Conservation (phyloP, 2,329 filamentous ascomycete genomes). For the Fusarium sp. region DNA sequence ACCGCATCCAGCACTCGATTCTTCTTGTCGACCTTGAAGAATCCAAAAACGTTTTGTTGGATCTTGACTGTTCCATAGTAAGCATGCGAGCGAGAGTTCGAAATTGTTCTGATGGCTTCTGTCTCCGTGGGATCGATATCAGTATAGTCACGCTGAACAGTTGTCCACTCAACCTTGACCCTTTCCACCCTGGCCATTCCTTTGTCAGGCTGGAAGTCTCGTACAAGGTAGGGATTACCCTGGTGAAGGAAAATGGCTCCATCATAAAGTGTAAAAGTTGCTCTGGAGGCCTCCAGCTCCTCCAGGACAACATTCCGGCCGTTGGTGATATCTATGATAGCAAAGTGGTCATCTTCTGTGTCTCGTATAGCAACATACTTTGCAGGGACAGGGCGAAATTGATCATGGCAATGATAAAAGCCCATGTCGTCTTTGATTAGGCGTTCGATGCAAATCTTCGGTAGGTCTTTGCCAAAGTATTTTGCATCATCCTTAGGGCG, state of each 20-base stretch:
- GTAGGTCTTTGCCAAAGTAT: constrained; percentile 83
- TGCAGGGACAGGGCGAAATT: constrained; percentile 86
- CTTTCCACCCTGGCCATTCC: constrained; percentile 87
- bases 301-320: constrained; percentile 87
- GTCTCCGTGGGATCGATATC: constrained; percentile 95
- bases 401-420: constrained; percentile 89
- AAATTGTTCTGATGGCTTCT: constrained; percentile 81
- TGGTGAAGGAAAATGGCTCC: constrained; percentile 97
- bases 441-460: constrained; percentile 75
- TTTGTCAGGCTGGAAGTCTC: constrained; percentile 83
- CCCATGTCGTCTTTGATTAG: constrained; percentile 78
- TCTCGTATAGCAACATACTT: constrained; percentile 88
- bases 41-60: constrained; percentile 89
- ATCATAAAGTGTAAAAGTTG: constrained; percentile 95
- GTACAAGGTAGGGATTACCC: constrained; percentile 90
- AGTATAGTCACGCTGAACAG: constrained; percentile 89
- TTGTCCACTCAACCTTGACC: constrained; percentile 95
- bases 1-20: constrained; percentile 90
- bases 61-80: constrained; percentile 91
- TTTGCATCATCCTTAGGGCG: constrained; percentile 75
- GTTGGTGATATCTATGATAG: constrained; percentile 88
- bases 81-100: constrained; percentile 70
- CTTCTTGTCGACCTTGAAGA: constrained; percentile 94
- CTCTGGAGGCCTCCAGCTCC: constrained; percentile 94
- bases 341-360: constrained; percentile 89